A percentile compares a stretch with the other conserved stretches of the same genome.
Conservation (phyloP, 2,329 filamentous ascomycete genomes). For the Emmonsia crescens region DNA sequence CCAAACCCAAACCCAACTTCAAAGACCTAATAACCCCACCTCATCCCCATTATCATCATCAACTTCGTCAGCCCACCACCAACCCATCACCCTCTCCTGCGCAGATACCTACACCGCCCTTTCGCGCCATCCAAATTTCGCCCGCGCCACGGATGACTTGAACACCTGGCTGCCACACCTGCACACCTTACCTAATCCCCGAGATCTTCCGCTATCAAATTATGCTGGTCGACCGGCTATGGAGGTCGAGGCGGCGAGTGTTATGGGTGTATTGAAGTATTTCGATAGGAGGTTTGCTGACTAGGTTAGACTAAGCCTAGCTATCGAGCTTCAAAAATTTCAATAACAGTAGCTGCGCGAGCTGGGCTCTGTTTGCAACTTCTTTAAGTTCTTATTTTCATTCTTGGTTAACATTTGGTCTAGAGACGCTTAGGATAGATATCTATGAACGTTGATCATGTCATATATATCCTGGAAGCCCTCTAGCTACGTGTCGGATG, state of each 20-base stretch:
- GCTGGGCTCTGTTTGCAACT: background rate
- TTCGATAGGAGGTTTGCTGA: constrained; percentile 61
- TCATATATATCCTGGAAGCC: background rate
- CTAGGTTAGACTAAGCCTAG: constrained; percentile 25
- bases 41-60: constrained; percentile 16
- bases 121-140: constrained; percentile 65
- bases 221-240: constrained; percentile 44
- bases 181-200: constrained; percentile 42
- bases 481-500: background rate
- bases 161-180: constrained; percentile 66
- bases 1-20: constrained; percentile 13
- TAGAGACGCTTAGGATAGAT: background rate
- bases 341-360: background rate
- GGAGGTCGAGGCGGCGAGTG: constrained; percentile 71
- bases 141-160: constrained; percentile 61
- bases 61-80: constrained; percentile 16
- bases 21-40: background rate
- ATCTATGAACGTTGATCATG: background rate
- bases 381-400: background rate
- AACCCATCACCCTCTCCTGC: constrained; percentile 53
- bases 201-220: constrained; percentile 21
- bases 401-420: background rate
- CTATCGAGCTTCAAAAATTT: too few relatives aligned
- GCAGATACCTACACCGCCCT: constrained; percentile 71
- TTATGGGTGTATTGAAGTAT: constrained; percentile 74